A percentile compares a stretch with the other conserved stretches of the same genome.
Evolutionary conservation across 176 grass and related monocot species (phyloP).

Genomic region (Oryza meyeriana): DNA sequence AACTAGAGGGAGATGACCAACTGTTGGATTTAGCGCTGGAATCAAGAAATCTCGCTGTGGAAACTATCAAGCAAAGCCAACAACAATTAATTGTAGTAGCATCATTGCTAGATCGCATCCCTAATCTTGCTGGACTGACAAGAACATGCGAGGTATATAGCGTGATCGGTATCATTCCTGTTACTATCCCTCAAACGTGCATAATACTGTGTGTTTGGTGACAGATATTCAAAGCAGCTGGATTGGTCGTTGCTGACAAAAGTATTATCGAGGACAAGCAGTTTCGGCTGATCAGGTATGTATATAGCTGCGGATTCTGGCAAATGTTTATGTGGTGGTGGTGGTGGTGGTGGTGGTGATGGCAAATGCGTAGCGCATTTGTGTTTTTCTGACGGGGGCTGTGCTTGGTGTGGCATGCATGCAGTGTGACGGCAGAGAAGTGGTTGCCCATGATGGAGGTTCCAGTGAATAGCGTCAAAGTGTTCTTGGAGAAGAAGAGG

Average conservation of each 20-base stretch:
- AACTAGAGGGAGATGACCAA: conserved; percentile 77
- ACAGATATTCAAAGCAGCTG: conserved; percentile 69
- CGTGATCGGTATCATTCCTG: neutral
- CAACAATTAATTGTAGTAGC: conserved; percentile 80
- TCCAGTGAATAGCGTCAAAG: conserved; percentile 54
- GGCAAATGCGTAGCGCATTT: too few relatives aligned
- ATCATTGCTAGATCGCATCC: conserved; percentile 82
- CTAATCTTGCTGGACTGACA: conserved; percentile 88
- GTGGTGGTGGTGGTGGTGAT: neutral
- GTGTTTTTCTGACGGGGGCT: neutral
- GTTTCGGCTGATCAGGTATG: conserved; percentile 84
- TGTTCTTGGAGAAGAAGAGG: conserved; percentile 69
- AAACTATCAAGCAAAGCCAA: conserved; percentile 61
- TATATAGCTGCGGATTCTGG: neutral
- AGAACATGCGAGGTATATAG: conserved; percentile 72
- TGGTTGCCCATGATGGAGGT: conserved; percentile 86
- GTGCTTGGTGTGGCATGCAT: neutral
- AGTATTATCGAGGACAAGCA: conserved; percentile 82
- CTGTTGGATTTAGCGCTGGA: conserved; percentile 59
- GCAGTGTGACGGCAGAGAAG: conserved; percentile 89
- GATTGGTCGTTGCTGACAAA: conserved; percentile 64
- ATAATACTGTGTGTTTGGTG: neutral
- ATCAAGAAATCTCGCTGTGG: conserved; percentile 68
- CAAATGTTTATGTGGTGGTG: neutral
- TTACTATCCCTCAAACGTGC: neutral